A percentile compares a stretch with the other conserved stretches of the same genome.
phyloP scores from a whole-genome alignment of 1,284 basidiomycete species.

The Xerocomus amazonicus region DNA sequence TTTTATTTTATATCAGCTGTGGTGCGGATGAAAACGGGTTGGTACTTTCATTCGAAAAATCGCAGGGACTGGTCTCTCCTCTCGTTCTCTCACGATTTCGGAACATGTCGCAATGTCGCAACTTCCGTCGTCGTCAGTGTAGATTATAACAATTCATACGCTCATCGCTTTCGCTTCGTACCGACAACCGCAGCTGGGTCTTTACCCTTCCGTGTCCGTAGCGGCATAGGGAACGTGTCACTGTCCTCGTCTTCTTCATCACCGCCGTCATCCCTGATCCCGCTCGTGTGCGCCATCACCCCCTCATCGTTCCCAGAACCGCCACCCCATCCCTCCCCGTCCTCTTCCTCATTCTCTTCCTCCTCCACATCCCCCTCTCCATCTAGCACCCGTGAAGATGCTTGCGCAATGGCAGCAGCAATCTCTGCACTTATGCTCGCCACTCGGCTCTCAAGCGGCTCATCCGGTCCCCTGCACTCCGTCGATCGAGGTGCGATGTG shows the following conservation, averaged over 20 bases:
- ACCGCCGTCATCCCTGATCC: conserved; percentile 46
- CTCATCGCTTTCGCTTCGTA: conserved; percentile 58
- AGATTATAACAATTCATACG: conserved; percentile 11
- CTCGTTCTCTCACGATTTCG: conserved; percentile 27
- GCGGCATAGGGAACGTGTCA: conserved; percentile 60
- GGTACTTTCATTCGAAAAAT: neutral
- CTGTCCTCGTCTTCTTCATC: conserved; percentile 48
- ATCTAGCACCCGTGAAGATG: conserved; percentile 48
- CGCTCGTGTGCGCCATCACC: conserved; percentile 56
- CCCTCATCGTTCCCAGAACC: conserved; percentile 50
- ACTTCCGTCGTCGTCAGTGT: conserved; percentile 19
- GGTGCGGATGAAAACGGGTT: conserved; percentile 26
- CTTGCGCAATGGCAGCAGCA: conserved; percentile 68
- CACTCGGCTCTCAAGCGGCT: conserved; percentile 56
- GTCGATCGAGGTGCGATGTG: conserved; percentile 25
- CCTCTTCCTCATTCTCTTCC: conserved; percentile 38
- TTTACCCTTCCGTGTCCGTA: conserved; percentile 58
- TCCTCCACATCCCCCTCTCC: conserved; percentile 49
- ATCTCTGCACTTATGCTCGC: conserved; percentile 72
- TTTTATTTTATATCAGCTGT: conserved; percentile 16
- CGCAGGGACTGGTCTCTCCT: neutral
- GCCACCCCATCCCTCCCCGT: conserved; percentile 38
- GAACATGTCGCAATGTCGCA: conserved; percentile 19
- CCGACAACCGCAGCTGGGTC: conserved; percentile 46
- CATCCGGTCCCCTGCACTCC: conserved; percentile 31